phyloP scores from a whole-genome alignment of 1,139 yeast genomes.

The Saccharomyces hybrid region DNA sequence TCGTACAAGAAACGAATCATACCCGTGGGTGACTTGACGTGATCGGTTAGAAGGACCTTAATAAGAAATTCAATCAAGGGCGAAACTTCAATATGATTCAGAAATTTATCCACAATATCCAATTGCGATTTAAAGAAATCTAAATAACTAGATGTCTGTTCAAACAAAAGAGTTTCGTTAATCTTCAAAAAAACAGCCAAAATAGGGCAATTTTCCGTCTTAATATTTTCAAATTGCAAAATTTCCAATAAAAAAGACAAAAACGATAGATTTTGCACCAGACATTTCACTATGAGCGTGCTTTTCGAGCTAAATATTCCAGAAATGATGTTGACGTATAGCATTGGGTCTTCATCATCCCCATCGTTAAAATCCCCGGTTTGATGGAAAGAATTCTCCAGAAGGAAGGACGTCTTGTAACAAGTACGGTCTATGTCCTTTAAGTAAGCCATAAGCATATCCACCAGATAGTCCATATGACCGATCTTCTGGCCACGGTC shows the following conservation, averaged over 20 bases:
- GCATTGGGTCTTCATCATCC: background rate
- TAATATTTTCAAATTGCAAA: background rate
- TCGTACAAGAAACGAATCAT: conserved; percentile 46
- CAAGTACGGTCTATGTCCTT: background rate
- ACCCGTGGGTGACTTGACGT: conserved; percentile 56
- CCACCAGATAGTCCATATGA: conserved; percentile 34
- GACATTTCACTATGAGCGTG: background rate
- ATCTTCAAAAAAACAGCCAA: conserved; percentile 78
- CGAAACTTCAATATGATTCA: conserved; percentile 49
- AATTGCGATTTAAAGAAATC: conserved; percentile 46
- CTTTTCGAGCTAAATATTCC: background rate
- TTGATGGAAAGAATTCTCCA: background rate
- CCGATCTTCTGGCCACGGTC: conserved; percentile 32
- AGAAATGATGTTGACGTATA: background rate
- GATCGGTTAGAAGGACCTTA: conserved; percentile 55
- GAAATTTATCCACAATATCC: conserved; percentile 45
- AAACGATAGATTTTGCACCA: background rate
- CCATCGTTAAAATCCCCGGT: background rate
- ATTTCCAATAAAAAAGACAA: background rate
- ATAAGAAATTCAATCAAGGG: conserved; percentile 67
- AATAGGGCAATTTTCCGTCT: conserved; percentile 43
- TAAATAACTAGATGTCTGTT: conserved; percentile 52
- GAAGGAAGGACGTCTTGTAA: background rate
- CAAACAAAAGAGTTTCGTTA: conserved; percentile 82
- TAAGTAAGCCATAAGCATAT: conserved; percentile 15